A percentile compares a stretch with the other conserved stretches of the same genome.
These are phyloP conservation scores for Passalora sequoiae DNA, from an alignment of 2,329 filamentous ascomycete species.

Conservation along the genomic window DNA sequence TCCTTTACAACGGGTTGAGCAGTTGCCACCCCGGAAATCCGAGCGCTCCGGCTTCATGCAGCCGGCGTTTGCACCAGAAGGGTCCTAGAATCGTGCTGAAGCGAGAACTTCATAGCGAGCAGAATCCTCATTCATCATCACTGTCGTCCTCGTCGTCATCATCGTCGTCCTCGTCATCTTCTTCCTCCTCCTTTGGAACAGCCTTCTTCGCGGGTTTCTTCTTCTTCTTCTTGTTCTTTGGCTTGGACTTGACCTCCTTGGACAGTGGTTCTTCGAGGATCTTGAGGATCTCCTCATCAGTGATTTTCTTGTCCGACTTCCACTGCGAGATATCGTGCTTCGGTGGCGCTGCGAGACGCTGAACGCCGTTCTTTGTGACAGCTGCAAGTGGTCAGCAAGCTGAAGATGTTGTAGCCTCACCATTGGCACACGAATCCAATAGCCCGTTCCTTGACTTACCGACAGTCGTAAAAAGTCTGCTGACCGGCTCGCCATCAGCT, in stretches of 20 bases:
- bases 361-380: conserved; percentile 95
- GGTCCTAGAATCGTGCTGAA: neutral
- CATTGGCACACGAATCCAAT: neutral
- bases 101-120: neutral
- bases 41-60: neutral
- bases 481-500: conserved; percentile 80
- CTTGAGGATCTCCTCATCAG: conserved; percentile 89
- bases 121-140: conserved; percentile 20
- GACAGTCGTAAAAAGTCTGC: conserved; percentile 81
- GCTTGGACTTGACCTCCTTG: conserved; percentile 60
- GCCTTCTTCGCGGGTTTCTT: conserved; percentile 64
- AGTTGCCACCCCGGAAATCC: conserved; percentile 1
- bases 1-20: neutral
- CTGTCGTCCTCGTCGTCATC: conserved; percentile 28
- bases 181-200: conserved; percentile 21
- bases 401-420: neutral
- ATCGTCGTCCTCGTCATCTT: conserved; percentile 29
- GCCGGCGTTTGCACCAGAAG: neutral
- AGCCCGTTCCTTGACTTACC: conserved; percentile 58
- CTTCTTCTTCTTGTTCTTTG: conserved; percentile 90
- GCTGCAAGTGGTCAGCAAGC: conserved; percentile 48
- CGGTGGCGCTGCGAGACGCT: conserved; percentile 73
- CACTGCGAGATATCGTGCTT: conserved; percentile 72
- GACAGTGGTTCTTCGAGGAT: conserved; percentile 82
- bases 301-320: conserved; percentile 97